A percentile compares a stretch with the other conserved stretches of the same genome.
Conservation (phyloP, 306 rosid species). For the Casuarina equisetifolia region DNA sequence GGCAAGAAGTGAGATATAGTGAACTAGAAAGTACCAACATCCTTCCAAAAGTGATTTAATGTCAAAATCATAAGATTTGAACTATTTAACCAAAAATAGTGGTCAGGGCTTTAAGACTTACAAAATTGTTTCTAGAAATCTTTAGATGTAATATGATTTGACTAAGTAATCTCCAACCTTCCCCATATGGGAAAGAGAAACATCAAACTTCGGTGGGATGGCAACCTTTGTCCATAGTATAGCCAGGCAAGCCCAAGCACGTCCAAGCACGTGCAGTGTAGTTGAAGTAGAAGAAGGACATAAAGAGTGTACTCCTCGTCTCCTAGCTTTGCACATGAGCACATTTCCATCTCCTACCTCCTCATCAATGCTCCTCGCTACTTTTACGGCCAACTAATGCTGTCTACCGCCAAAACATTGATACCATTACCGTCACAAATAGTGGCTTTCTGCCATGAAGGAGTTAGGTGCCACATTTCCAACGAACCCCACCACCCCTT, state of each 20-base stretch:
- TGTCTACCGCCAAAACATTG: constrained; percentile 9
- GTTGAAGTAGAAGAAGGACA: constrained; percentile 16
- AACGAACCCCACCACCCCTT: not conserved
- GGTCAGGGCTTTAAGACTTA: no score
- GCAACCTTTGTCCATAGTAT: not conserved
- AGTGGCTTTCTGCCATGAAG: no score
- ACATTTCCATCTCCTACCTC: not conserved
- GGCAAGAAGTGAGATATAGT: no score
- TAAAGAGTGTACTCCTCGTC: not conserved
- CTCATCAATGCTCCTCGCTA: constrained; percentile 36
- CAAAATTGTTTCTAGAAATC: no score
- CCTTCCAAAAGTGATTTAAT: no score
- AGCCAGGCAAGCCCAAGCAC: not conserved
- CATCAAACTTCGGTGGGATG: not conserved
- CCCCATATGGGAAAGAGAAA: not conserved
- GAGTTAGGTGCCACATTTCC: constrained; percentile 1
- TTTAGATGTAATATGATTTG: no score
- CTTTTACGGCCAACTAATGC: constrained; percentile 50
- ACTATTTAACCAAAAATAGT: no score
- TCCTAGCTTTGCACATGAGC: constrained; percentile 1
- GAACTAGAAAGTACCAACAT: no score
- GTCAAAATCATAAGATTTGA: no score
- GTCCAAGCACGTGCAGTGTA: constrained; percentile 28
- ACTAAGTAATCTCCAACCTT: no score
- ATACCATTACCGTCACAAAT: no score